Conservation (phyloP, 176 grass and related monocot genomes). For the Oryza rufipogon region DNA sequence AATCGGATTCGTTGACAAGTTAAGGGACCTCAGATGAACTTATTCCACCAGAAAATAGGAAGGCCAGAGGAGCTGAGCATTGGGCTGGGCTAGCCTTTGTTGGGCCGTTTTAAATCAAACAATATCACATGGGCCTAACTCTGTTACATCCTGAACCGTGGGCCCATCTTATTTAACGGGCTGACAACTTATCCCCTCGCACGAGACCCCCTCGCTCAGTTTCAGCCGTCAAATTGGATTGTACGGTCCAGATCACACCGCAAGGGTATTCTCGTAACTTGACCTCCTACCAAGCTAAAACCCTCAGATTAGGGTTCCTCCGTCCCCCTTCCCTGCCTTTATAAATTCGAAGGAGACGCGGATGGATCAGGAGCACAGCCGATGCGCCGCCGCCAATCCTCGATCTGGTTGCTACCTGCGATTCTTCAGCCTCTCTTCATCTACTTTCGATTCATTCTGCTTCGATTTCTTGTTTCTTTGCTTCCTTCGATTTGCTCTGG, state of each 20-base stretch:
- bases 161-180: too few species aligned
- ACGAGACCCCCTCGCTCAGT: too few species aligned
- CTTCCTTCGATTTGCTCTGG: background rate
- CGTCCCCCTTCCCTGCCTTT: background rate
- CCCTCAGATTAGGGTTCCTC: constrained; percentile 33
- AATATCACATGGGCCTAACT: too few species aligned
- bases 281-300: background rate
- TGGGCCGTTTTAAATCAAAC: too few species aligned
- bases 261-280: constrained; percentile 7
- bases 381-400: background rate
- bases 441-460: background rate
- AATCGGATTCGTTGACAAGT: too few species aligned
- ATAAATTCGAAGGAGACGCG: constrained; percentile 23
- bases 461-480: background rate
- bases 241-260: background rate
- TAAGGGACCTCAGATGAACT: too few species aligned
- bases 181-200: too few species aligned
- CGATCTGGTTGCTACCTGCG: too few species aligned
- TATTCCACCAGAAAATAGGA: too few species aligned
- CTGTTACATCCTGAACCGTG: too few species aligned
- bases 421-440: background rate
- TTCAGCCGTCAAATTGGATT: background rate
- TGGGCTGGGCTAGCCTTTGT: too few species aligned
- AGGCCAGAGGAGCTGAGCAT: too few species aligned
- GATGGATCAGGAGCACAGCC: background rate